Evolutionary conservation across 805 yeast genomes (phyloP).

Genomic region (Barnettozyma salicaria): DNA sequence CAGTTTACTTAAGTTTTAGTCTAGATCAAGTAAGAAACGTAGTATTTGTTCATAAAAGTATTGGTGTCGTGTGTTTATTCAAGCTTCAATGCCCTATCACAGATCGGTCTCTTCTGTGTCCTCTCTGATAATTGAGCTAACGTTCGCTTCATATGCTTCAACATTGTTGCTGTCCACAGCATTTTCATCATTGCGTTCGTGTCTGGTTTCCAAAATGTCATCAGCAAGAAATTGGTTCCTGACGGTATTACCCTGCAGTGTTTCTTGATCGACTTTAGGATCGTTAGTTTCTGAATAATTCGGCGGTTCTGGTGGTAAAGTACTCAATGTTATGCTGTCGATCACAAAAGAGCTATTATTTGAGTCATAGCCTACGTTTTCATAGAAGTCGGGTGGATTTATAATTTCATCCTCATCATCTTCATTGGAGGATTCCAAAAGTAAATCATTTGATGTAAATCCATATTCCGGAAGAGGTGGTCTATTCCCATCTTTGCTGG

Average conservation of each 20-base stretch:
- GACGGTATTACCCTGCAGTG: slow-evolving; percentile 5
- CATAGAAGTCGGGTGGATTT: slow-evolving; percentile 23
- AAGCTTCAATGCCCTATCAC: too few species aligned
- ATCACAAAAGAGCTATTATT: slow-evolving; percentile 16
- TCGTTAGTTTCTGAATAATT: slow-evolving; percentile 21
- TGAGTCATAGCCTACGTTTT: slow-evolving; percentile 24
- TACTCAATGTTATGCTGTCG: slow-evolving; percentile 29
- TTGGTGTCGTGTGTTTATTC: too few species aligned
- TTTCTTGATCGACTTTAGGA: slow-evolving; percentile 7
- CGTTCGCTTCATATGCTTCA: slow-evolving; percentile 6
- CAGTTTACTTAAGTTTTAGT: too few species aligned
- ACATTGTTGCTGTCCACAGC: background rate
- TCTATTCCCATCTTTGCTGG: slow-evolving; percentile 75
- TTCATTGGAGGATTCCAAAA: slow-evolving; percentile 51
- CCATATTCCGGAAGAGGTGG: slow-evolving; percentile 94
- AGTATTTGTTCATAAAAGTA: too few species aligned
- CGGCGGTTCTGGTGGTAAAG: slow-evolving; percentile 35
- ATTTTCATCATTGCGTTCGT: background rate
- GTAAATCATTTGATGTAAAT: slow-evolving; percentile 66
- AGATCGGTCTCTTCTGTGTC: background rate
- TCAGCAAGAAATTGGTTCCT: slow-evolving; percentile 8
- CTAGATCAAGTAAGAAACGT: too few species aligned
- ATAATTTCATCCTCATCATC: slow-evolving; percentile 23
- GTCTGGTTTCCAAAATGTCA: background rate
- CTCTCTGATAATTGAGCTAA: slow-evolving; percentile 2